Evolutionary conservation across 805 yeast species (phyloP).

Genomic region (Barnettozyma botsteinii): DNA sequence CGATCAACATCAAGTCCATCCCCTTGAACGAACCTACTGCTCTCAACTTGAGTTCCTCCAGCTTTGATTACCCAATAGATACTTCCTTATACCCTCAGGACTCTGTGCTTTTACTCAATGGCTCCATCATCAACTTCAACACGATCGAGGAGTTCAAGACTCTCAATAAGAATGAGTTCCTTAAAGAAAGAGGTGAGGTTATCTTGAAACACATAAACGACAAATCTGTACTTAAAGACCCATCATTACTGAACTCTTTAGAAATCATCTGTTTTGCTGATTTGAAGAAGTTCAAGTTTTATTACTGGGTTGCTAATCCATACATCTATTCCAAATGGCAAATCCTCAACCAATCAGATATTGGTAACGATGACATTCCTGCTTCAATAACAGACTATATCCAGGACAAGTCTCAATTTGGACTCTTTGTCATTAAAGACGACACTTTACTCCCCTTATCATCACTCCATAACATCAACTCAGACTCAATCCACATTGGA

Average conservation of each 20-base stretch:
- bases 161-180: slow-evolving; percentile 53
- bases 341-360: slow-evolving; percentile 1
- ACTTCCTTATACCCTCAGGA: slow-evolving; percentile 14
- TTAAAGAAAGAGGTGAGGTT: slow-evolving; percentile 37
- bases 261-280: slow-evolving; percentile 72
- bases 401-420: slow-evolving; percentile 10
- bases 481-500: slow-evolving; percentile 18
- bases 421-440: slow-evolving; percentile 26
- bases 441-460: slow-evolving; percentile 12
- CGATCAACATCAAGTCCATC: slow-evolving; percentile 26
- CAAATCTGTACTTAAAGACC: slow-evolving; percentile 32
- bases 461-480: slow-evolving; percentile 12
- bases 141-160: slow-evolving; percentile 81
- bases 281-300: slow-evolving; percentile 79
- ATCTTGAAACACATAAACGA: slow-evolving; percentile 28
- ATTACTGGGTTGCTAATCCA: slow-evolving; percentile 89
- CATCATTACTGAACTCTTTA: slow-evolving; percentile 38
- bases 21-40: slow-evolving; percentile 29
- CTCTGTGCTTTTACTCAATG: slow-evolving; percentile 28
- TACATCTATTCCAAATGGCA: slow-evolving; percentile 50
- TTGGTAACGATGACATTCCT: slow-evolving; percentile 12
- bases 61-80: slow-evolving; percentile 25
- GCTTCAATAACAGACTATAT: slow-evolving; percentile 13
- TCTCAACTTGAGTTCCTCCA: slow-evolving; percentile 18
- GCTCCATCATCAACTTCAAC: slow-evolving; percentile 56